Evolutionary conservation across 2,329 filamentous ascomycete genomes (phyloP).

Genomic region (Scytalidium sp.): DNA sequence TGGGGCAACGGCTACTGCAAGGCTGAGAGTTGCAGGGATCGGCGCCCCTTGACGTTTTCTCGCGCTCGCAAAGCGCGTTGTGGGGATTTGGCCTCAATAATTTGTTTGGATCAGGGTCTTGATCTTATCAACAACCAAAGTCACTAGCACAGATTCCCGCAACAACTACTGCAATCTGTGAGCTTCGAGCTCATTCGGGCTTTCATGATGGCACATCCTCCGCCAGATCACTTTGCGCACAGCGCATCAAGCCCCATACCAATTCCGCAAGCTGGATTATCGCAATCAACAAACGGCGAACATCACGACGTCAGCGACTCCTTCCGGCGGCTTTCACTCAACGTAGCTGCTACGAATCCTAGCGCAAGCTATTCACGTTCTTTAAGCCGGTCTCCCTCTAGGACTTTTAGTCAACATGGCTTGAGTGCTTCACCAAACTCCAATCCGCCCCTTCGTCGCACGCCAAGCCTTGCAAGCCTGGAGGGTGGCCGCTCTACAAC

Average conservation of each 20-base stretch:
- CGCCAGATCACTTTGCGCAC: slow-evolving; percentile 2
- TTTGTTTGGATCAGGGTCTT: neutral
- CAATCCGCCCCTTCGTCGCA: slow-evolving; percentile 27
- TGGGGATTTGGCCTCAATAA: slow-evolving; percentile 1
- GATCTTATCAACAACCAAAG: neutral
- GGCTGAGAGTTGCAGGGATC: slow-evolving; percentile 1
- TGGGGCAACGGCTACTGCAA: neutral
- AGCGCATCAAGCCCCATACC: neutral
- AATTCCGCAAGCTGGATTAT: neutral
- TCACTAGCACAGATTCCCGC: neutral
- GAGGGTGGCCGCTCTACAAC: slow-evolving; percentile 36
- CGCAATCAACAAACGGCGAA: slow-evolving; percentile 8
- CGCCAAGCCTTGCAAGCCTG: slow-evolving; percentile 38
- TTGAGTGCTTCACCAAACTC: neutral
- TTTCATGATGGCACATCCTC: neutral
- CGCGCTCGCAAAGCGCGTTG: neutral
- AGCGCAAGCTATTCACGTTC: neutral
- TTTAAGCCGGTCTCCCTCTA: neutral
- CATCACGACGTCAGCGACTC: slow-evolving; percentile 35
- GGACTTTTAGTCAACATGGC: neutral
- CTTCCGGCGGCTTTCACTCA: slow-evolving; percentile 37
- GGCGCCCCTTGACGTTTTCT: neutral
- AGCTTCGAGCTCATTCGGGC: neutral
- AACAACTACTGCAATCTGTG: neutral
- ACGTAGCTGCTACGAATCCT: slow-evolving; percentile 2